phyloP scores from a whole-genome alignment of 192 early-diverging fungal genomes.

The Backusella circina region DNA sequence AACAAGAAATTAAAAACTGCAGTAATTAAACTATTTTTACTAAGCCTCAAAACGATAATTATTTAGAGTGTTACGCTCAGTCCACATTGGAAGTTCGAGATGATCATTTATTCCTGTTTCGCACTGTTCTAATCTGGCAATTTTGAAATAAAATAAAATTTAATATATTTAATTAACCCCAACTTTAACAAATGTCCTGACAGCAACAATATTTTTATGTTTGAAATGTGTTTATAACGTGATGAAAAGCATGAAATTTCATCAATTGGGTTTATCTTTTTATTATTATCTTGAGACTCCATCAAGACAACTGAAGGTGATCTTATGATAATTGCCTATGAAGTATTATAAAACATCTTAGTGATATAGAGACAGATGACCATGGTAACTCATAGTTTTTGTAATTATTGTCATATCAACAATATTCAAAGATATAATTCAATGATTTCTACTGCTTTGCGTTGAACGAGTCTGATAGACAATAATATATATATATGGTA shows the following conservation, averaged over 20 bases:
- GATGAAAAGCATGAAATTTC: not conserved
- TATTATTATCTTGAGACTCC: not conserved
- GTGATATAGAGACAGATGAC: too few relatives aligned
- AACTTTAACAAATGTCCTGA: not conserved
- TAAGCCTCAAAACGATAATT: not conserved
- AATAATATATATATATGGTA: too few relatives aligned
- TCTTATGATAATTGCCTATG: too few relatives aligned
- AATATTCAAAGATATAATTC: too few relatives aligned
- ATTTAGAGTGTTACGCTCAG: constrained; percentile 25
- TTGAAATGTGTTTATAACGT: not conserved
- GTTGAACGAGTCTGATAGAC: too few relatives aligned
- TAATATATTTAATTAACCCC: not conserved
- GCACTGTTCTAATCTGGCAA: not conserved
- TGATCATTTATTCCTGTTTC: not conserved
- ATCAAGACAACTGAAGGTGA: not conserved
- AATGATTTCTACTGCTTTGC: too few relatives aligned
- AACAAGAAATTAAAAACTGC: not conserved
- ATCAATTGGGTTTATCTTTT: not conserved
- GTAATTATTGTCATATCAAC: too few relatives aligned
- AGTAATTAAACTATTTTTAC: not conserved
- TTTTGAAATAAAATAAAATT: not conserved
- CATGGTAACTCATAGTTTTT: too few relatives aligned
- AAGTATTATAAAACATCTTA: too few relatives aligned
- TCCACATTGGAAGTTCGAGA: constrained; percentile 21
- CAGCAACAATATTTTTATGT: not conserved